Evolutionary conservation across 1,139 yeast species (phyloP).

Genomic region (Meyerozyma elateridarum): DNA sequence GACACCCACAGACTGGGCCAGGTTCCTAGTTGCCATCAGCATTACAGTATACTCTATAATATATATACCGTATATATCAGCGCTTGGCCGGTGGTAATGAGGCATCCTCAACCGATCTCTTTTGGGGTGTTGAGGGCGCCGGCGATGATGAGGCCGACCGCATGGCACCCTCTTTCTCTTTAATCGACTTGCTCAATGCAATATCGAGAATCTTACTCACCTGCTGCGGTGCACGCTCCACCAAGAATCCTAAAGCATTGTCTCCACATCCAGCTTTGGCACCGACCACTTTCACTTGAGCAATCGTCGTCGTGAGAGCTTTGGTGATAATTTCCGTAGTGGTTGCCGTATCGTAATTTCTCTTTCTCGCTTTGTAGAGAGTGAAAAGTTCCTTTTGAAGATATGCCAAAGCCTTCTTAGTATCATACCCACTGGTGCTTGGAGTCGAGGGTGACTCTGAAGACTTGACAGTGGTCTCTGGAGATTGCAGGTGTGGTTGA

Average conservation of each 20-base stretch:
- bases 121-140: neutral
- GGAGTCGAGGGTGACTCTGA: slow-evolving; percentile 15
- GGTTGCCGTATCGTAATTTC: slow-evolving; percentile 61
- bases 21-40: too few relatives aligned
- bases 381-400: slow-evolving; percentile 68
- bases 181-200: slow-evolving; percentile 76
- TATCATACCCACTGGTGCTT: slow-evolving; percentile 33
- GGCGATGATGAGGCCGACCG: too few relatives aligned
- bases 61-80: neutral
- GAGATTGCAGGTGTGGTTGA: slow-evolving; percentile 7
- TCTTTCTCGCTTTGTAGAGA: slow-evolving; percentile 64
- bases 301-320: slow-evolving; percentile 88
- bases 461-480: slow-evolving; percentile 6
- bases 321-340: slow-evolving; percentile 82
- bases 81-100: neutral
- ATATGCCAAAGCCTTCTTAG: slow-evolving; percentile 60
- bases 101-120: neutral
- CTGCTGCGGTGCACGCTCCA: slow-evolving; percentile 85
- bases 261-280: slow-evolving; percentile 79
- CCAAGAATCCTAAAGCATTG: slow-evolving; percentile 73
- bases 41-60: too few relatives aligned
- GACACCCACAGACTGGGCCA: too few relatives aligned
- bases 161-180: slow-evolving; percentile 41
- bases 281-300: slow-evolving; percentile 84
- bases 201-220: slow-evolving; percentile 78